Evolutionary conservation across 345 rosid species (phyloP).

Genomic region (Camelina sativa): DNA sequence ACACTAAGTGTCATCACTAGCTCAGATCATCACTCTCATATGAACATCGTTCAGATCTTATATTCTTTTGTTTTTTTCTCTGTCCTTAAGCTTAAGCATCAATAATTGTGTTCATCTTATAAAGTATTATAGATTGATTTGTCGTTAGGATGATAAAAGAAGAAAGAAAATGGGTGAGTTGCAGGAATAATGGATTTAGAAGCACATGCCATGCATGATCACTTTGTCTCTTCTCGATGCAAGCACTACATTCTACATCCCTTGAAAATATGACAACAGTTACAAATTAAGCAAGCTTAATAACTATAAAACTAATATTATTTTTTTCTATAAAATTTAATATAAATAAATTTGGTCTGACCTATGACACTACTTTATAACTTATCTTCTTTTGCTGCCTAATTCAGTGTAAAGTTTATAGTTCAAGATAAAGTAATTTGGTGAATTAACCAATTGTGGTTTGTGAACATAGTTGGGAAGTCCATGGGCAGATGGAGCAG

Average conservation of each 20-base stretch:
- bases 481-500: slow-evolving; percentile 96
- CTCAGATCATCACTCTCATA: slow-evolving; percentile 15
- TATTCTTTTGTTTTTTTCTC: not conserved
- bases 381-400: not conserved
- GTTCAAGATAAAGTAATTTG: not conserved
- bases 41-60: slow-evolving; percentile 18
- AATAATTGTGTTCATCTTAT: not conserved
- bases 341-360: not conserved
- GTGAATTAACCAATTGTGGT: not conserved
- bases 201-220: slow-evolving; percentile 41
- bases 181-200: slow-evolving; percentile 9
- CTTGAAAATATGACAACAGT: not conserved
- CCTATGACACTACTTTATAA: not conserved
- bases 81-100: not conserved
- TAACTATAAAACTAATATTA: not conserved
- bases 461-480: slow-evolving; percentile 57
- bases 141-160: slow-evolving; percentile 21
- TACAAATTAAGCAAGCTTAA: not conserved
- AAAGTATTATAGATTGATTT: not conserved
- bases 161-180: slow-evolving; percentile 20
- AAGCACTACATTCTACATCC: slow-evolving; percentile 19
- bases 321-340: slow-evolving; percentile 2
- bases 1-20: slow-evolving; percentile 1
- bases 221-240: slow-evolving; percentile 25
- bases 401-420: not conserved